Percentiles rank a stretch among this genome's conserved stretches.
Conservation (phyloP, 2,329 filamentous ascomycete genomes). For the Aspergillus sp. region DNA sequence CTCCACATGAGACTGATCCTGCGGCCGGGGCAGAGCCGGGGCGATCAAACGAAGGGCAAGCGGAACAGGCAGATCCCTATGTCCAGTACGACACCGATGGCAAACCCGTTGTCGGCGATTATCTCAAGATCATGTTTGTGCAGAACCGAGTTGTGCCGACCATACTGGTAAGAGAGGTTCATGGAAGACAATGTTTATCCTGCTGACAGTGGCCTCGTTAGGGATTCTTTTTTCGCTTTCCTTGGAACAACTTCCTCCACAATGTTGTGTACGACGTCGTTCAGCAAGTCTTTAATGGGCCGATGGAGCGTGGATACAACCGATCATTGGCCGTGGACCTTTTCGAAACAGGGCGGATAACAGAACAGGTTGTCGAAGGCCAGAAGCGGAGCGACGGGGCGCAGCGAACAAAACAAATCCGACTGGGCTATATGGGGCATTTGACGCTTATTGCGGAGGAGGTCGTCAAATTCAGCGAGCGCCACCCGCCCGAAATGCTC, state of each 20-base stretch:
- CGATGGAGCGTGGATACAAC: constrained; percentile 94
- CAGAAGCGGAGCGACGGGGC: constrained; percentile 80
- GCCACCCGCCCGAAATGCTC: constrained; percentile 78
- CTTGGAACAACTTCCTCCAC: constrained; percentile 99
- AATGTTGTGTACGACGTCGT: constrained; percentile 99
- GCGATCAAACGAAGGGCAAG: constrained; percentile 13
- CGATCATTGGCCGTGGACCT: constrained; percentile 80
- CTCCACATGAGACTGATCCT: constrained; percentile 11
- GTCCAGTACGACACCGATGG: constrained; percentile 54
- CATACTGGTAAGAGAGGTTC: constrained; percentile 63
- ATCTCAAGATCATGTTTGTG: constrained; percentile 92
- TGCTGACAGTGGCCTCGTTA: constrained; percentile 26
- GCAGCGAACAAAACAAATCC: constrained; percentile 73
- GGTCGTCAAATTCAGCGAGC: constrained; percentile 95
- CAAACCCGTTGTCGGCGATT: constrained; percentile 81
- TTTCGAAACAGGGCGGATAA: constrained; percentile 83
- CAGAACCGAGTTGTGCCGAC: constrained; percentile 90
- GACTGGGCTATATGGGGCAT: constrained; percentile 97
- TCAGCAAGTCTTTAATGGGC: constrained; percentile 97
- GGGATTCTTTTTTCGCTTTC: constrained; percentile 97
- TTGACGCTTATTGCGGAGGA: constrained; percentile 95
- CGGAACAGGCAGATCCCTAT: constrained; percentile 22
- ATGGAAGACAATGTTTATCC: not conserved
- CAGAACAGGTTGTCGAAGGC: constrained; percentile 82
- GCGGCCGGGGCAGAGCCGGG: constrained; percentile 12